Evolutionary conservation across 306 rosid species (phyloP), one percentile per base, ranked within the genome.

Genomic region (Trifolium fragiferum): DNA sequence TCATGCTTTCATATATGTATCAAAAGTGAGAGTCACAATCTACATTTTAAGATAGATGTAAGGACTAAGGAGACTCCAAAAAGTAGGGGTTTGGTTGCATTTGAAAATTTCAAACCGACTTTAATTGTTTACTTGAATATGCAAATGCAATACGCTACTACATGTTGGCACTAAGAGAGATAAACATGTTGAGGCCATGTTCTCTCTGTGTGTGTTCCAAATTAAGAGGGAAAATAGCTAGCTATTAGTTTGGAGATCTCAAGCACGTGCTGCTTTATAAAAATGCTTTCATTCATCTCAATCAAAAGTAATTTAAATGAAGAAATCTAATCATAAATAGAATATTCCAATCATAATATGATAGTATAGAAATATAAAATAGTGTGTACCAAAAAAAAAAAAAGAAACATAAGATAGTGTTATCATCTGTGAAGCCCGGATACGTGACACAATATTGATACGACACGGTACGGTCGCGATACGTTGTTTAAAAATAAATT

Each of bases 71-170:
- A 32, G 23, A 49, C 8, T 65, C 50, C 16, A 38, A 38, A 33
- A 10, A 68, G 21, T n/a, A 37, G 40, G 59, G 5, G 25, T 12
- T 4, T 37, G 8, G 14, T 15, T 8, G 41, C 20, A 63, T 76
- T 49, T 68, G 73, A 32, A 72, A 46, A 6, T 6, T 74, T 68
- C 70, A 62, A 74, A 50, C 60, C 65, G 57, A 47, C 64, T 38
- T 61, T 7, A 35, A 12, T 57, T 23, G 64, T 44, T 19, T 68
- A 62, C 78, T 63, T 47, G 35, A 5, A 33, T 0, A 5, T 33
- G 72, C 51, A 66, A 3, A 16, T 46, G 77, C 50, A 70, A 11
- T 16, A 54, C 38, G 58, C 15, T 25, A 44, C 2, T 55, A 58
- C 81, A 72, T 64, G 57, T 62, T 64, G 54, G 51, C 76, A 70